phyloP scores from a whole-genome alignment of 176 grass and related monocot genomes.

The Rhynchospora breviuscula region DNA sequence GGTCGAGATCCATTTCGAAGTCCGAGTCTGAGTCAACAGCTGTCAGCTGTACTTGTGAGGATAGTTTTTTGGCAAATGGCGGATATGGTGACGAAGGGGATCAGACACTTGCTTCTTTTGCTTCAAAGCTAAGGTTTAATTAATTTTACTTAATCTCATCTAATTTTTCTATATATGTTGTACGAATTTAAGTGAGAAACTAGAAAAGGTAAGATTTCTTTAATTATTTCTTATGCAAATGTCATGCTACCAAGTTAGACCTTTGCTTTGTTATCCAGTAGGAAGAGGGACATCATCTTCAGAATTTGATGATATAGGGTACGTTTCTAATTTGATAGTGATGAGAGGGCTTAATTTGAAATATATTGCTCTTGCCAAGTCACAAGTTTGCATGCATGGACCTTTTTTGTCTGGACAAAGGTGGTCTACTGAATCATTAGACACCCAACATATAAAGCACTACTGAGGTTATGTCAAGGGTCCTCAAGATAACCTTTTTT shows the following conservation, averaged over 20 bases:
- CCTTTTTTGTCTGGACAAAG: neutral
- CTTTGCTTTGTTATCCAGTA: neutral
- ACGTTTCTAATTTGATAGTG: neutral
- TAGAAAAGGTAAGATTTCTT: neutral
- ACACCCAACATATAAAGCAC: neutral
- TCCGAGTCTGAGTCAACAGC: conserved; percentile 51
- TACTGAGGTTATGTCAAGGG: neutral
- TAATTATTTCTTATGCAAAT: neutral
- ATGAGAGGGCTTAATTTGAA: neutral
- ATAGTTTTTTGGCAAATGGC: conserved; percentile 1
- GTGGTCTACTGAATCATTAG: neutral
- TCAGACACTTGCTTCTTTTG: conserved; percentile 54
- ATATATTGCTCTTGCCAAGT: conserved; percentile 13
- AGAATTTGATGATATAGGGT: neutral
- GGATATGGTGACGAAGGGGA: conserved; percentile 24
- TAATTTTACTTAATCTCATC: neutral
- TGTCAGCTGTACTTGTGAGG: conserved; percentile 50
- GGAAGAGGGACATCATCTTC: neutral
- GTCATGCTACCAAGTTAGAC: neutral
- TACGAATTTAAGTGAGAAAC: neutral
- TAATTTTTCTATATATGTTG: neutral
- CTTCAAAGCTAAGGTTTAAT: conserved; percentile 71
- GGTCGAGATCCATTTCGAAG: conserved; percentile 60
- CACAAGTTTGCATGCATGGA: neutral
- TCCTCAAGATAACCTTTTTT: neutral